Evolutionary conservation across 176 grass and related monocot genomes (phyloP).

Genomic region (Eleusine coracana): DNA sequence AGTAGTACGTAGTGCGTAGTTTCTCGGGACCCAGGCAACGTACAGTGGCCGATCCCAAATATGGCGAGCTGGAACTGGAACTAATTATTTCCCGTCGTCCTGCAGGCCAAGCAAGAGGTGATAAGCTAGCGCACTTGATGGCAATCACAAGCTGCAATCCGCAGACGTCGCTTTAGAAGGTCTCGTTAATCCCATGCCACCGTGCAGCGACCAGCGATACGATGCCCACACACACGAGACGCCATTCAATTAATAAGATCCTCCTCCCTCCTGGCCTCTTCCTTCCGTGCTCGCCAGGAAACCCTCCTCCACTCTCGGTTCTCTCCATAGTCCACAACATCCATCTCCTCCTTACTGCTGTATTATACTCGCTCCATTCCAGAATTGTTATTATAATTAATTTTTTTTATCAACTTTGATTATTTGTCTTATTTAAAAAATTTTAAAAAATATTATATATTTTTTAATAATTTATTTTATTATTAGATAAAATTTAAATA

Average conservation of each 20-base stretch:
- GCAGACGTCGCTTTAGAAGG: conserved; percentile 64
- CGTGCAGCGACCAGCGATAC: background rate
- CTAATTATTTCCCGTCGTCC: background rate
- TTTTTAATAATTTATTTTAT: too few species aligned
- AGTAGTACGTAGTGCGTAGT: background rate
- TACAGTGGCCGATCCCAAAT: background rate
- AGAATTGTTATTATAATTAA: too few species aligned
- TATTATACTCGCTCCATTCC: background rate
- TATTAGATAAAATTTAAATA: too few species aligned
- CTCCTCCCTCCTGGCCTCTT: conserved; percentile 37
- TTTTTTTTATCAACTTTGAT: too few species aligned
- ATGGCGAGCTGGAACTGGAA: background rate
- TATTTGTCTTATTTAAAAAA: too few species aligned
- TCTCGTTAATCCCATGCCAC: conserved; percentile 62
- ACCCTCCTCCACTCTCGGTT: conserved; percentile 57
- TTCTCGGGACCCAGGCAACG: background rate
- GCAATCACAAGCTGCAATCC: conserved; percentile 88
- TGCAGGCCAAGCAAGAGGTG: background rate
- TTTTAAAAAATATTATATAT: too few species aligned
- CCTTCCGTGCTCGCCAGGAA: conserved; percentile 79
- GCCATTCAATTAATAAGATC: conserved; percentile 47
- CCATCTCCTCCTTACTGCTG: conserved; percentile 8
- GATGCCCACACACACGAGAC: conserved; percentile 47
- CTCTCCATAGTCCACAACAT: too few species aligned
- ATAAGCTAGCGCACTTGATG: conserved; percentile 59